A percentile compares a stretch with the other conserved stretches of the same genome.
Evolutionary conservation across 768 basidiomycete genomes (phyloP).

Genomic region (Hericium coralloides): DNA sequence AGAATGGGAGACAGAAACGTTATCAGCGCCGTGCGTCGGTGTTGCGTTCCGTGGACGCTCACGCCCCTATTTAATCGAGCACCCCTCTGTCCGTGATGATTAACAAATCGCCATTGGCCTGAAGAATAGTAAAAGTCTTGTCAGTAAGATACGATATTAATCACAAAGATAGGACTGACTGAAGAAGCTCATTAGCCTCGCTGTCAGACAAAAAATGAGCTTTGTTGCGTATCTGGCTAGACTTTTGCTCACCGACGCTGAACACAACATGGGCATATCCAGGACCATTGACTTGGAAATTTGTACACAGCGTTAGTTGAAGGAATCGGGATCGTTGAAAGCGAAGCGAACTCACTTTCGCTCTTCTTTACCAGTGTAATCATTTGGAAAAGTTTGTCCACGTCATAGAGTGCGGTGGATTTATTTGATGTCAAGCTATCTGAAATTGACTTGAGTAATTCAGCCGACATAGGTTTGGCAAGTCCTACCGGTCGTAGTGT

Average conservation of each 20-base stretch:
- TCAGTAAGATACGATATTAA: background rate
- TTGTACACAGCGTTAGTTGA: background rate
- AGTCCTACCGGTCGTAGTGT: too few species aligned
- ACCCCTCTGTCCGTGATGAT: constrained; percentile 9
- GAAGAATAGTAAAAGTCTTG: background rate
- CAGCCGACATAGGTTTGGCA: too few species aligned
- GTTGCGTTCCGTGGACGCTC: background rate
- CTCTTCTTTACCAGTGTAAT: constrained; percentile 2
- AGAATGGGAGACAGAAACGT: constrained; percentile 5
- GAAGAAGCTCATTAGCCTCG: constrained; percentile 8
- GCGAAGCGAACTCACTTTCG: background rate
- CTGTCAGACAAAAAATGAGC: background rate
- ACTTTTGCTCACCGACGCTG: constrained; percentile 1
- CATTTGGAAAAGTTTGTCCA: background rate
- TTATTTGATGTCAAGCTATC: too few species aligned
- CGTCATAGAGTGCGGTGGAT: too few species aligned
- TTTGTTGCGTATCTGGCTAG: background rate
- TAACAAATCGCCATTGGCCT: constrained; percentile 12
- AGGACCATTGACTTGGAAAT: background rate
- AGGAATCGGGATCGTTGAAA: background rate
- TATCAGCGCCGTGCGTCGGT: constrained; percentile 4
- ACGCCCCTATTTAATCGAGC: constrained; percentile 4
- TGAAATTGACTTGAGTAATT: too few species aligned
- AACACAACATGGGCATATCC: background rate
- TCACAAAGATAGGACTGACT: background rate